Evolutionary conservation across 106 monocot species (phyloP).

Genomic region (Iris macrosiphon): DNA sequence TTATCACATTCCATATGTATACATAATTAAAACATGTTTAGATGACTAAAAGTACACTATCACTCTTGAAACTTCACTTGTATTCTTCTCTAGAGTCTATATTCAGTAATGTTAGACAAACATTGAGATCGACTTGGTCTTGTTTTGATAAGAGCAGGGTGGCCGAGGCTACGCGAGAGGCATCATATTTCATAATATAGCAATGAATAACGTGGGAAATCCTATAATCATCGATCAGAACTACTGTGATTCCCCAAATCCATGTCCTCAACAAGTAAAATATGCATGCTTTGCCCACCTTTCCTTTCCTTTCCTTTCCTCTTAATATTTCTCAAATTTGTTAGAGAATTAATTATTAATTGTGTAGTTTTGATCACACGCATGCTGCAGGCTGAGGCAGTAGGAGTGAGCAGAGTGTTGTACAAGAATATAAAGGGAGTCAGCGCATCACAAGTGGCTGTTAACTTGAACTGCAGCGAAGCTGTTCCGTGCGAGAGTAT

Average conservation of each 20-base stretch:
- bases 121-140: no score
- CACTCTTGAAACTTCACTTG: no score
- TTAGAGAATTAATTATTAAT: background rate
- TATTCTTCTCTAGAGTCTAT: no score
- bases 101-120: no score
- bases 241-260: constrained; percentile 4
- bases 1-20: no score
- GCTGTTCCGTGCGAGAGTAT: constrained; percentile 21
- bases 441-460: constrained; percentile 22
- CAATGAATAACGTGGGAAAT: constrained; percentile 4
- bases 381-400: constrained; percentile 17
- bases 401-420: constrained; percentile 21
- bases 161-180: constrained; percentile 5
- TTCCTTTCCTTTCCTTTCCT: background rate
- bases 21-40: no score
- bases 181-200: constrained; percentile 10
- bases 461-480: constrained; percentile 31
- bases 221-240: constrained; percentile 9
- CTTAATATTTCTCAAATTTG: no score
- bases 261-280: constrained; percentile 7
- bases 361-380: background rate
- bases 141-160: constrained; percentile 1
- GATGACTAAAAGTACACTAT: no score
- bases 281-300: background rate
- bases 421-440: constrained; percentile 40